Evolutionary conservation across 2,329 filamentous ascomycete species (phyloP).

Genomic region (Diaporthe sp.): DNA sequence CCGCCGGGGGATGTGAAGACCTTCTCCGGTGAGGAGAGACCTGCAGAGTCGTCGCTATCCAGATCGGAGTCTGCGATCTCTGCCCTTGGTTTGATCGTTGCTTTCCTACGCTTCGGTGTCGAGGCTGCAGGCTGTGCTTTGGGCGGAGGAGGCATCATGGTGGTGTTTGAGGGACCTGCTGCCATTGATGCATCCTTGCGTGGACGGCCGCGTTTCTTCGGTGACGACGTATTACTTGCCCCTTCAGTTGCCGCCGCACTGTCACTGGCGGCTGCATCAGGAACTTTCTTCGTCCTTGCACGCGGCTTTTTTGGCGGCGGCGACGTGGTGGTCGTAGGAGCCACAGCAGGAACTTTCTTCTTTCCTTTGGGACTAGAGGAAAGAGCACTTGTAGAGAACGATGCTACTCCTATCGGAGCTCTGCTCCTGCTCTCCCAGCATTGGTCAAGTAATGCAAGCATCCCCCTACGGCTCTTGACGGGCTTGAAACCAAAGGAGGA

Average conservation of each 20-base stretch:
- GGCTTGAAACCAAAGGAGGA: conserved; percentile 77
- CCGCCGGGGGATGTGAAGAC: conserved; percentile 56
- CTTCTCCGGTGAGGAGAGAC: conserved; percentile 47
- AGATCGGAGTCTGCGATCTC: conserved; percentile 66
- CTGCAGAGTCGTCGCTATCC: conserved; percentile 45
- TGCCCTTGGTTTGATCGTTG: conserved; percentile 40
- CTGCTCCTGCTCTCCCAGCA: conserved; percentile 74
- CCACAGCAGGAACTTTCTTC: conserved; percentile 32
- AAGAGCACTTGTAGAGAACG: conserved; percentile 37
- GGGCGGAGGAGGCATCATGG: conserved; percentile 35
- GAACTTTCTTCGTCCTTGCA: conserved; percentile 48
- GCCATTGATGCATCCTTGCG: conserved; percentile 46
- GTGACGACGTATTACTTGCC: conserved; percentile 42
- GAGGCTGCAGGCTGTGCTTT: conserved; percentile 38
- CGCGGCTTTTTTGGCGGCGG: conserved; percentile 39
- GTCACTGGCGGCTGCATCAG: conserved; percentile 40
- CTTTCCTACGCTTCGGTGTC: conserved; percentile 42
- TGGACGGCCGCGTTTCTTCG: conserved; percentile 53
- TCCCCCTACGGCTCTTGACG: conserved; percentile 73
- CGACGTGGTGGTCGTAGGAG: not conserved
- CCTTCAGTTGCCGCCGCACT: conserved; percentile 48
- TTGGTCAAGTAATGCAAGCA: conserved; percentile 75
- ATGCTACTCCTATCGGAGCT: conserved; percentile 19
- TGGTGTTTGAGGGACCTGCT: not conserved
- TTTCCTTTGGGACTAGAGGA: conserved; percentile 29